These are phyloP conservation scores for Cicer yamashitae DNA, from an alignment of 306 rosid species.

Conservation along the genomic window DNA sequence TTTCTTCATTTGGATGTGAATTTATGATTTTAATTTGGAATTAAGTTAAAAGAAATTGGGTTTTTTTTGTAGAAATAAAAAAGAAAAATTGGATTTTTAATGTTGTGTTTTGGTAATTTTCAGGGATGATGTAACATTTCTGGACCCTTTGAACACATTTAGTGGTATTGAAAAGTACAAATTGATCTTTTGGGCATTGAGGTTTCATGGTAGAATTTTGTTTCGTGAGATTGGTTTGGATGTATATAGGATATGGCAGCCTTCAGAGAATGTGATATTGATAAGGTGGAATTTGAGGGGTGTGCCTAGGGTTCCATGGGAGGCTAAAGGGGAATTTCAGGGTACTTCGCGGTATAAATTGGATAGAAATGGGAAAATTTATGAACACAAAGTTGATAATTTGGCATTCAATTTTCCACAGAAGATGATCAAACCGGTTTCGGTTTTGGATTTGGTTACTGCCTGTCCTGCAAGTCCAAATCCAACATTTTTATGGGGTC, in stretches of 20 bases:
- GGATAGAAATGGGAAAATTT: slow-evolving; percentile 88
- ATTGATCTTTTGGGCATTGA: slow-evolving; percentile 91
- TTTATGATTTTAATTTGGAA: background rate
- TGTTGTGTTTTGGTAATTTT: slow-evolving; percentile 45
- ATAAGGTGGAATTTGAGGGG: slow-evolving; percentile 93
- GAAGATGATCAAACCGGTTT: slow-evolving; percentile 62
- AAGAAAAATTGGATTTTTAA: background rate
- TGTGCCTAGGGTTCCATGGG: slow-evolving; percentile 96
- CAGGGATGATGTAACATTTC: slow-evolving; percentile 90
- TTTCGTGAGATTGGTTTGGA: slow-evolving; percentile 85
- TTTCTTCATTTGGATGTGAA: background rate
- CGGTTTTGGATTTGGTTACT: slow-evolving; percentile 84
- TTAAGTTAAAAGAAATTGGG: background rate
- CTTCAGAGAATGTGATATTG: slow-evolving; percentile 87
- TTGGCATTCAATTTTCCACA: slow-evolving; percentile 89
- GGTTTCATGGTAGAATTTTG: slow-evolving; percentile 82
- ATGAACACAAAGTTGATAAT: slow-evolving; percentile 91
- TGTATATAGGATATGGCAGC: slow-evolving; percentile 90
- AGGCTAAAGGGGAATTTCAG: slow-evolving; percentile 84
- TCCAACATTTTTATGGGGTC: slow-evolving; percentile 81
- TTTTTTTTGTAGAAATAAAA: background rate
- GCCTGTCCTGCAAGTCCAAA: slow-evolving; percentile 93
- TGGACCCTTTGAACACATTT: slow-evolving; percentile 88
- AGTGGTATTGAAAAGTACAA: slow-evolving; percentile 88
- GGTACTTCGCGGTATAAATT: slow-evolving; percentile 89